Evolutionary conservation across 78 protist species (phyloP).

Genomic region (Speleostelium caveatum): DNA sequence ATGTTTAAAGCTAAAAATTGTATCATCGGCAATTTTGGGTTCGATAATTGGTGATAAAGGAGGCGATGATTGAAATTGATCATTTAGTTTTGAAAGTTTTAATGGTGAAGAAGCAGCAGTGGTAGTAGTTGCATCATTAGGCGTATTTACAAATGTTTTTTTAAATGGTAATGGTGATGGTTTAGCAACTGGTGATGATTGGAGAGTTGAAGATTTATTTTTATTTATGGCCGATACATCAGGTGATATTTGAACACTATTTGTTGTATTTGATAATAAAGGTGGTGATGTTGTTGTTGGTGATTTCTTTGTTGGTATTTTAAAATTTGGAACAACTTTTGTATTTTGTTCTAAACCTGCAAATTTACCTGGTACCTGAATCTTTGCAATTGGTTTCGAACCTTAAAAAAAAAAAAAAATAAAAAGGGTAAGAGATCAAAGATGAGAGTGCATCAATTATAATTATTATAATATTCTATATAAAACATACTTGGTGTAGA

Average conservation of each 20-base stretch:
- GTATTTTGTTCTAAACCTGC: too few species aligned
- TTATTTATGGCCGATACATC: neutral
- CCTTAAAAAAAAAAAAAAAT: too few species aligned
- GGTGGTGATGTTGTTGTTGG: constrained; percentile 13
- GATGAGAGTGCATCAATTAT: too few species aligned
- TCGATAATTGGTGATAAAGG: too few species aligned
- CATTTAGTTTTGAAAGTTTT: too few species aligned
- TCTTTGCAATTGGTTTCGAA: too few species aligned
- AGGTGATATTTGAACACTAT: neutral
- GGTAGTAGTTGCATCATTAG: neutral
- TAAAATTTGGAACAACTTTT: constrained; percentile 26
- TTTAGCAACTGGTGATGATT: neutral
- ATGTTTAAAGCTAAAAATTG: neutral
- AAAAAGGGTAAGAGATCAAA: too few species aligned
- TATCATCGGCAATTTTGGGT: neutral
- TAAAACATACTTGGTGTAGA: too few species aligned
- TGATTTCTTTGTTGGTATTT: constrained; percentile 7
- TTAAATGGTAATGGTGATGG: constrained; percentile 1
- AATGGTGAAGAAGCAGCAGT: neutral
- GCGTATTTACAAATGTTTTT: neutral
- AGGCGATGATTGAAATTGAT: too few species aligned
- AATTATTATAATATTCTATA: too few species aligned
- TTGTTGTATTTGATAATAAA: neutral
- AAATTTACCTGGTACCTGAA: too few species aligned
- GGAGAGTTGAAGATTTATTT: neutral